These are phyloP conservation scores for Daldinia sp. DNA, from an alignment of 2,329 filamentous ascomycete species.

Conservation along the genomic window DNA sequence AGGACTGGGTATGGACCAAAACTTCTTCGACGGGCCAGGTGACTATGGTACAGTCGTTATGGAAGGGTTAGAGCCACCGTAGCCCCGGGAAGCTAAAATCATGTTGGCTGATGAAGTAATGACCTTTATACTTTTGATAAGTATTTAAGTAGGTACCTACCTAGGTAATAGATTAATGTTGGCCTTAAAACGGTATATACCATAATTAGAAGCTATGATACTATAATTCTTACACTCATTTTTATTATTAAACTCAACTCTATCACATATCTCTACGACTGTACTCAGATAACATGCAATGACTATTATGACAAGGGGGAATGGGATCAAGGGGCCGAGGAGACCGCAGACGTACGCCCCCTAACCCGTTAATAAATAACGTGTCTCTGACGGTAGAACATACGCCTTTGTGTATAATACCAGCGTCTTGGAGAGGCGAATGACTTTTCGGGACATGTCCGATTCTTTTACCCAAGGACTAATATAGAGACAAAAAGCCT, in stretches of 20 bases:
- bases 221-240: too few relatives aligned
- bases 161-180: too few relatives aligned
- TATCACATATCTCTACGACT: too few relatives aligned
- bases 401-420: neutral
- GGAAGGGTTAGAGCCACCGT: constrained; percentile 25
- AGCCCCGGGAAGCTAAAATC: neutral
- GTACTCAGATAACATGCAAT: too few relatives aligned
- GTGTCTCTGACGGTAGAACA: neutral
- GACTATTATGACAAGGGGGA: too few relatives aligned
- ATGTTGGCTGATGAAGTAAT: neutral
- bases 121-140: neutral
- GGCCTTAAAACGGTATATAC: too few relatives aligned
- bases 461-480: neutral
- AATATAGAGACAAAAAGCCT: neutral
- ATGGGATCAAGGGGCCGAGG: too few relatives aligned
- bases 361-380: too few relatives aligned
- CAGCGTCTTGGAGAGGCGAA: neutral
- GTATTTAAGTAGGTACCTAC: neutral
- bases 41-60: constrained; percentile 37
- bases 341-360: too few relatives aligned
- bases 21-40: constrained; percentile 40
- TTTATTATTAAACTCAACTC: too few relatives aligned
- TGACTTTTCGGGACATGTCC: neutral
- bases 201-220: too few relatives aligned
- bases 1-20: constrained; percentile 41